phyloP scores from a whole-genome alignment of 2,329 filamentous ascomycete genomes.

The Paradendryphiella salina region DNA sequence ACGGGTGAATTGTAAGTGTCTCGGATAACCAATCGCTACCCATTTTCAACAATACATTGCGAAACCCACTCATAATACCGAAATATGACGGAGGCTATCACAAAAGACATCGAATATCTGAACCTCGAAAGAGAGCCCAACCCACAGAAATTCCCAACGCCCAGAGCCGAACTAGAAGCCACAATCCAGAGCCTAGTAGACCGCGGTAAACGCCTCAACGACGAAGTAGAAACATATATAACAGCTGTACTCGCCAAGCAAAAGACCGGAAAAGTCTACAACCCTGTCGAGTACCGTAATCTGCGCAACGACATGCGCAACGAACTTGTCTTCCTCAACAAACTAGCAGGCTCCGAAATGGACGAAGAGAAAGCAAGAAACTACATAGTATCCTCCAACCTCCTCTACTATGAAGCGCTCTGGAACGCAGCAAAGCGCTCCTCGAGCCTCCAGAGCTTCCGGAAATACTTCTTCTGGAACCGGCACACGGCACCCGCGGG shows the following conservation, averaged over 20 bases:
- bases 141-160: conserved; percentile 7
- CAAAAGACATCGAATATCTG: conserved; percentile 14
- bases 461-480: conserved; percentile 45
- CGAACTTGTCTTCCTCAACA: conserved; percentile 42
- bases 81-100: conserved; percentile 23
- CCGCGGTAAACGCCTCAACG: conserved; percentile 45
- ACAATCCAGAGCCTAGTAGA: conserved; percentile 42
- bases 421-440: conserved; percentile 66
- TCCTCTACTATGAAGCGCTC: conserved; percentile 66
- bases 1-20: not conserved
- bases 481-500: conserved; percentile 21
- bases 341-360: conserved; percentile 29
- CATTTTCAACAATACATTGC: not conserved
- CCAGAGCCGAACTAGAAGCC: conserved; percentile 24
- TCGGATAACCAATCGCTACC: not conserved
- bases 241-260: conserved; percentile 39
- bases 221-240: conserved; percentile 50
- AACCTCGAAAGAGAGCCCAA: conserved; percentile 13
- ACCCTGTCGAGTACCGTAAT: conserved; percentile 43
- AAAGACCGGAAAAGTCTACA: conserved; percentile 39
- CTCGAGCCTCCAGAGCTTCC: conserved; percentile 59
- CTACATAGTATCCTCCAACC: conserved; percentile 65
- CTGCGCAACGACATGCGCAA: conserved; percentile 42
- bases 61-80: not conserved
- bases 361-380: conserved; percentile 50